Percentiles rank a stretch among this genome's conserved stretches.
phyloP scores from a whole-genome alignment of 495 filamentous ascomycete species.

The Clavariopsis aquatica region DNA sequence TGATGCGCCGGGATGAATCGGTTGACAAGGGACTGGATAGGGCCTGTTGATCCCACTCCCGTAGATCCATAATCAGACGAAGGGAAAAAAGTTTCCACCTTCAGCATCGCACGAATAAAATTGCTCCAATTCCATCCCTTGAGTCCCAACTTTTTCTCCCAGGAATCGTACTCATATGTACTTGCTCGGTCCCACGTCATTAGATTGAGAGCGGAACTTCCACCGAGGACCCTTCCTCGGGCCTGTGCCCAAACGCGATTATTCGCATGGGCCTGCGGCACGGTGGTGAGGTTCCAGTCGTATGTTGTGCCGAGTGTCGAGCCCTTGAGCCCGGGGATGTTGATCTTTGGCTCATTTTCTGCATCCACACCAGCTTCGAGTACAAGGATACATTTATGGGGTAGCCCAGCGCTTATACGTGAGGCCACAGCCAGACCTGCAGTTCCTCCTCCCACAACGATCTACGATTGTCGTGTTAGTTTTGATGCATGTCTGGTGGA shows the following conservation, averaged over 20 bases:
- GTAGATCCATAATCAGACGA: constrained; percentile 21
- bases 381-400: constrained; percentile 23
- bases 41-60: constrained; percentile 37
- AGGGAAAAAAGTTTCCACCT: constrained; percentile 44
- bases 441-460: constrained; percentile 40
- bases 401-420: constrained; percentile 28
- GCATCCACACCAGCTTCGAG: constrained; percentile 39
- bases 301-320: constrained; percentile 27
- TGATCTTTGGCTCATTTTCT: constrained; percentile 25
- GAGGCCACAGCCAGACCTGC: constrained; percentile 38
- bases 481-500: background rate
- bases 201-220: constrained; percentile 19
- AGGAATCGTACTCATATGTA: constrained; percentile 12
- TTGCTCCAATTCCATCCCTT: constrained; percentile 27
- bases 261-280: constrained; percentile 29
- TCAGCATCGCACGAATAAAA: constrained; percentile 45
- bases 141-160: constrained; percentile 16
- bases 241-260: constrained; percentile 22
- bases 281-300: constrained; percentile 40
- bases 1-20: constrained; percentile 41
- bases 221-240: constrained; percentile 41
- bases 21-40: constrained; percentile 44
- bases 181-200: constrained; percentile 22
- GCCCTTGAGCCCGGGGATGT: constrained; percentile 32
- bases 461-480: constrained; percentile 1